A percentile compares a stretch with the other conserved stretches of the same genome.
Evolutionary conservation across 345 rosid species (phyloP).

Genomic region (Eutrema japonicum): DNA sequence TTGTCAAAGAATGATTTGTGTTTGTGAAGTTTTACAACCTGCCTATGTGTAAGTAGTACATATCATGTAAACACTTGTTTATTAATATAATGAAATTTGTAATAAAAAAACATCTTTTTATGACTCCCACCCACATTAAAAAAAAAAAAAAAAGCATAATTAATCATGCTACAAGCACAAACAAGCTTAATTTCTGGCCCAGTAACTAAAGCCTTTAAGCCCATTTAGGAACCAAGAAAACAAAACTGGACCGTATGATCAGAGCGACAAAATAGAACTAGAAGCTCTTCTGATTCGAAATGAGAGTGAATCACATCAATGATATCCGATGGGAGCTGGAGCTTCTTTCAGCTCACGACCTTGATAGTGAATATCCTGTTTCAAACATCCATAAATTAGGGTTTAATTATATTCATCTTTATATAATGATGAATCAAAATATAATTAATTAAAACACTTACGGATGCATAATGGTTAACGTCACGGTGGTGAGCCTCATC

Average conservation of each 20-base stretch:
- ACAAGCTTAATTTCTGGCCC: too few species aligned
- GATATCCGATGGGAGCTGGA: slow-evolving; percentile 74
- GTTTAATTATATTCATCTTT: neutral
- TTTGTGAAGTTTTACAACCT: too few species aligned
- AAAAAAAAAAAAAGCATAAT: too few species aligned
- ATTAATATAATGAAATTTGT: too few species aligned
- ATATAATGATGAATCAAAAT: neutral
- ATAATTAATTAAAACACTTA: slow-evolving; percentile 23
- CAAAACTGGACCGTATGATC: too few species aligned
- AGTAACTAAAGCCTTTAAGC: neutral
- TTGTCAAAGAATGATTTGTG: too few species aligned
- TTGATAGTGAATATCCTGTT: slow-evolving; percentile 70
- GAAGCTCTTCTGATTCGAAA: neutral
- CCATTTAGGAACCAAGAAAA: neutral
- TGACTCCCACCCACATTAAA: too few species aligned
- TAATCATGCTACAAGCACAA: too few species aligned
- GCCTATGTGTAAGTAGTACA: too few species aligned
- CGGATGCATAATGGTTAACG: slow-evolving; percentile 83
- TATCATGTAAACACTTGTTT: too few species aligned
- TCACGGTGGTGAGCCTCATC: slow-evolving; percentile 89
- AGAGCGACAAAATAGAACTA: neutral
- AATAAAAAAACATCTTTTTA: too few species aligned
- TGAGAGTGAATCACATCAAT: slow-evolving; percentile 31
- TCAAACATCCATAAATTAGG: neutral
- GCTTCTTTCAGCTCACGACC: slow-evolving; percentile 68